Evolutionary conservation across 192 early-diverging fungal genomes (phyloP).

Genomic region (Coemansia umbellata): DNA sequence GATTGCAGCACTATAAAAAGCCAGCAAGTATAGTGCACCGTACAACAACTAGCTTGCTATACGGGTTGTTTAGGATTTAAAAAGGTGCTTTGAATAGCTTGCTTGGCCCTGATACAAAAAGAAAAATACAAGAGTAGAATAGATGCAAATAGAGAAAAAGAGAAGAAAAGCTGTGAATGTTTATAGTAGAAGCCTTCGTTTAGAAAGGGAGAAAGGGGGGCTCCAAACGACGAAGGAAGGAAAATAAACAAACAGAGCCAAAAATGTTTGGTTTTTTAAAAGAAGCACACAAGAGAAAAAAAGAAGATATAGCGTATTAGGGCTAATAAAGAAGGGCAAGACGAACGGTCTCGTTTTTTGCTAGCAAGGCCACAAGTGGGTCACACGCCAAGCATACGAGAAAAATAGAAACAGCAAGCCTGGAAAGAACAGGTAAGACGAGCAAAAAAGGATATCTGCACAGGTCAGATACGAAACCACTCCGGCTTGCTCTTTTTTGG

Average conservation of each 20-base stretch:
- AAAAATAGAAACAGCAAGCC: background rate
- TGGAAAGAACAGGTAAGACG: too few relatives aligned
- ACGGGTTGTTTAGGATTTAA: too few relatives aligned
- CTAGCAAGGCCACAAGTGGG: background rate
- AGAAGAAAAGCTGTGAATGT: too few relatives aligned
- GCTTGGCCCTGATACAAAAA: background rate
- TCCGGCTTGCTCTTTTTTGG: too few relatives aligned
- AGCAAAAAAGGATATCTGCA: too few relatives aligned
- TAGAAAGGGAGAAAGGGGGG: too few relatives aligned
- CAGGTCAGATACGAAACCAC: too few relatives aligned
- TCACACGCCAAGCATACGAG: background rate
- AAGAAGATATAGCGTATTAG: background rate
- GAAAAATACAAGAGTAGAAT: conserved; percentile 4
- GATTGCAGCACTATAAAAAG: conserved; percentile 23
- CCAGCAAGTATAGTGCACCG: conserved; percentile 41
- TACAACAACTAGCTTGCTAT: background rate
- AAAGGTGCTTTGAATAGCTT: background rate
- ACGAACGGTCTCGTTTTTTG: background rate
- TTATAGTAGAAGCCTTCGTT: too few relatives aligned
- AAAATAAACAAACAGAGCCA: background rate
- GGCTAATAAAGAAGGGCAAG: background rate
- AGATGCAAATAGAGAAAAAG: conserved; percentile 5
- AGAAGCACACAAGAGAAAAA: background rate
- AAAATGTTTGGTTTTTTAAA: conserved; percentile 1
- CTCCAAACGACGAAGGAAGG: too few relatives aligned